These are phyloP conservation scores for Talaromyces sp. DNA, from an alignment of 2,329 filamentous ascomycete genomes.

Conservation along the genomic window DNA sequence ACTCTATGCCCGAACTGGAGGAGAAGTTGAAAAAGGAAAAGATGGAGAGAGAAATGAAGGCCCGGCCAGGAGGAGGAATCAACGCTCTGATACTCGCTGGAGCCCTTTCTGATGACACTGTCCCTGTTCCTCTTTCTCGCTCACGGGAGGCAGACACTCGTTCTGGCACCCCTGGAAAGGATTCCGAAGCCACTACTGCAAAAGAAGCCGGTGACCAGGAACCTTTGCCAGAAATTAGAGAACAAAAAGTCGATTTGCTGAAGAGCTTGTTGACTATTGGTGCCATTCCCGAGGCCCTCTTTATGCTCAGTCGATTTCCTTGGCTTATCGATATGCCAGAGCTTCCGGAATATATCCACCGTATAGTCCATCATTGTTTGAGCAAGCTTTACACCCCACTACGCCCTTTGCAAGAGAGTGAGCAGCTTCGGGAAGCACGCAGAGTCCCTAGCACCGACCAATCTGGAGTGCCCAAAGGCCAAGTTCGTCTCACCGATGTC, in stretches of 20 bases:
- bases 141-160: conserved; percentile 50
- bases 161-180: conserved; percentile 52
- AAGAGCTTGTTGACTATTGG: conserved; percentile 85
- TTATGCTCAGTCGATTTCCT: conserved; percentile 84
- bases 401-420: conserved; percentile 42
- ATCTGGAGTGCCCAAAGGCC: conserved; percentile 63
- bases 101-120: conserved; percentile 77
- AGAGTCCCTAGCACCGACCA: conserved; percentile 59
- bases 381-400: conserved; percentile 64
- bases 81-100: conserved; percentile 88
- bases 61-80: conserved; percentile 63
- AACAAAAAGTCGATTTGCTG: conserved; percentile 83
- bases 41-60: conserved; percentile 69
- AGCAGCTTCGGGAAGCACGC: conserved; percentile 44
- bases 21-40: conserved; percentile 69
- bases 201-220: conserved; percentile 43
- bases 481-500: conserved; percentile 57
- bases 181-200: conserved; percentile 44
- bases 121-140: conserved; percentile 37
- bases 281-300: conserved; percentile 86
- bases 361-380: conserved; percentile 77
- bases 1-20: conserved; percentile 72
- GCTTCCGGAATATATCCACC: conserved; percentile 74
- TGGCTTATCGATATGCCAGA: conserved; percentile 87
- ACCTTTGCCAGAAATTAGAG: conserved; percentile 65